Base-by-base conservation (phyloP, 129 eudicot species). In the Lonicera japonica region DNA sequence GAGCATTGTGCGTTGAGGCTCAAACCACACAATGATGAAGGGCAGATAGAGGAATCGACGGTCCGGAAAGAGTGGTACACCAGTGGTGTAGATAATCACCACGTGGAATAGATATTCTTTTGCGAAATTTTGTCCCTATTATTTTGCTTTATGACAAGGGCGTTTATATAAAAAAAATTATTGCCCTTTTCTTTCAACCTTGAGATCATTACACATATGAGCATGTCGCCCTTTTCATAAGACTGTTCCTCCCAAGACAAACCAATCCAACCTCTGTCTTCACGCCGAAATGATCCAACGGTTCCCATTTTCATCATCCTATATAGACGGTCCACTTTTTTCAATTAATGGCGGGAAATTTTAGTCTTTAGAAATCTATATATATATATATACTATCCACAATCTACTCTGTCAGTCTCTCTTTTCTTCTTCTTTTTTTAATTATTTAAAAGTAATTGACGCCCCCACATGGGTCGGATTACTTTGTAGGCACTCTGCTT, bases 331-430 rank as follows among this genome's bases (percentile, higher is more conserved):
- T 53, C 36, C 65, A n/a, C 0, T 24, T 15, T 61, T 53, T 43
- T 41, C 36, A 0, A 10, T 29, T 61, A 54, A 63, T 67, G 79
- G 79, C 79, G 79, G 79, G 79, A 74, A 73, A 65, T 25, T n/a
- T 14, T 43, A 10, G 50, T 1, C 50, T 10, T 43, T 29, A 29
- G 6, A 29, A 1, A 29, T n/a, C n/a, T n/a, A n/a, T n/a, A n/a
- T n/a, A n/a, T n/a, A n/a, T n/a, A n/a, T n/a, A n/a, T n/a, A n/a
- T n/a, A n/a, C n/a, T n/a, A n/a, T n/a, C n/a, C n/a, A n/a, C n/a
- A n/a, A n/a, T n/a, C n/a, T n/a, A n/a, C n/a, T n/a, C n/a, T n/a
- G n/a, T n/a, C n/a, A n/a, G n/a, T n/a, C n/a, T n/a, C n/a, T n/a
- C n/a, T n/a, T n/a, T n/a, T n/a, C n/a, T n/a, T n/a, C n/a, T n/a